These are phyloP conservation scores for Calendula officinalis DNA, from an alignment of 129 eudicot genomes.

Conservation along the genomic window DNA sequence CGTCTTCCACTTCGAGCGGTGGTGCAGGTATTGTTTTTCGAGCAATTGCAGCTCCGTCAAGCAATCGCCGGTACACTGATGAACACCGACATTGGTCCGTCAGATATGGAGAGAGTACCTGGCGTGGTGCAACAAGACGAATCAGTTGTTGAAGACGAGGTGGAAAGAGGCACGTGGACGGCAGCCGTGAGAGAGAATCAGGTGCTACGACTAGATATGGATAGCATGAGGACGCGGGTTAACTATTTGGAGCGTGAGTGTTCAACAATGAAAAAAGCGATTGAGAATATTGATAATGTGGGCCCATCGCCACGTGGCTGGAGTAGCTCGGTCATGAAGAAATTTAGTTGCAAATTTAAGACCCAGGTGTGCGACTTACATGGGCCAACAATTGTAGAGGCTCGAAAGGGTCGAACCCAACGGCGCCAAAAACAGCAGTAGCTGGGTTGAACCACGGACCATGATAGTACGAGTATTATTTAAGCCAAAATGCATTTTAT, in stretches of 20 bases:
- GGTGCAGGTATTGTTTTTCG: slow-evolving; percentile 84
- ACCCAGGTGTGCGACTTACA: slow-evolving; percentile 97
- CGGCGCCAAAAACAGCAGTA: slow-evolving; percentile 50
- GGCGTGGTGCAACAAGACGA: slow-evolving; percentile 26
- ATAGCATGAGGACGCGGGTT: slow-evolving; percentile 89
- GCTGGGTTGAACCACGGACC: not conserved
- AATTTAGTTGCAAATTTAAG: slow-evolving; percentile 90
- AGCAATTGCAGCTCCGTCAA: slow-evolving; percentile 92
- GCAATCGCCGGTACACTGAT: slow-evolving; percentile 76
- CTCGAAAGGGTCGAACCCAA: slow-evolving; percentile 48
- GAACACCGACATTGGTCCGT: slow-evolving; percentile 32
- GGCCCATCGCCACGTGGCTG: slow-evolving; percentile 36
- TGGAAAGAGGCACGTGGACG: slow-evolving; percentile 47
- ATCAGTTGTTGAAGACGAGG: slow-evolving; percentile 26
- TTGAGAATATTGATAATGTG: slow-evolving; percentile 59
- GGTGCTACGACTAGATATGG: slow-evolving; percentile 88
- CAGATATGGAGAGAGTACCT: slow-evolving; percentile 3
- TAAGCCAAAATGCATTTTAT: no score
- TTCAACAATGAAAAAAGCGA: slow-evolving; percentile 75
- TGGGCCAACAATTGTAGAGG: slow-evolving; percentile 55
- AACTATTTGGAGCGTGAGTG: slow-evolving; percentile 86
- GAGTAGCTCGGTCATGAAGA: slow-evolving; percentile 45
- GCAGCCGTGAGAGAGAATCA: slow-evolving; percentile 76
- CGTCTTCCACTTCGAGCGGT: slow-evolving; percentile 87
- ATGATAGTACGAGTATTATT: no score